These are phyloP conservation scores for Keqinozyma sinolaborantium DNA, from an alignment of 1,139 yeast genomes.

Conservation along the genomic window DNA sequence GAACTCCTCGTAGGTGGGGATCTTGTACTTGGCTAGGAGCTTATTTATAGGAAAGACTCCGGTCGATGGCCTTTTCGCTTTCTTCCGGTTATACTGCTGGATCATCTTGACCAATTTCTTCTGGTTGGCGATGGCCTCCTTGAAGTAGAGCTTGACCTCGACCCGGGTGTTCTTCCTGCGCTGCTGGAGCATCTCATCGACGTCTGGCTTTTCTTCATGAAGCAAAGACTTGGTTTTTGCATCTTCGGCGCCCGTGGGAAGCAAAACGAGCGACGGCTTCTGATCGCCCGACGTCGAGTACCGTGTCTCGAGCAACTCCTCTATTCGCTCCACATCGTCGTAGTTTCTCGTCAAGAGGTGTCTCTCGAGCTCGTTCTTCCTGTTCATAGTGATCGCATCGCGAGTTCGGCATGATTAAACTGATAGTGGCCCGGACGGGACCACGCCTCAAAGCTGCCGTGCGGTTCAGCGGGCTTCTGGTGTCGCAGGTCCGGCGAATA, in stretches of 20 bases:
- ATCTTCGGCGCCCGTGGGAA: conserved; percentile 32
- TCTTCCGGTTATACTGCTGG: conserved; percentile 22
- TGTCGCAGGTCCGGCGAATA: not conserved
- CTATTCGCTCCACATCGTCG: conserved; percentile 35
- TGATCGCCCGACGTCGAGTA: conserved; percentile 58
- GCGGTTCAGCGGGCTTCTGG: conserved; percentile 2
- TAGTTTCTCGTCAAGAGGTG: conserved; percentile 51
- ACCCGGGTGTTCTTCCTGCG: conserved; percentile 34
- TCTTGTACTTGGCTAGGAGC: conserved; percentile 28
- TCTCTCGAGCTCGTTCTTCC: conserved; percentile 45
- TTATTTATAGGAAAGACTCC: conserved; percentile 24
- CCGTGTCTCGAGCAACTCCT: conserved; percentile 50
- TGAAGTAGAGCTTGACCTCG: conserved; percentile 44
- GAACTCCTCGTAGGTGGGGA: conserved; percentile 56
- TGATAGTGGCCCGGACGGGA: conserved; percentile 2
- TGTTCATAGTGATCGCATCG: conserved; percentile 19
- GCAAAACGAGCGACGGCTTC: conserved; percentile 48
- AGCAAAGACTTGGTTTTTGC: conserved; percentile 17
- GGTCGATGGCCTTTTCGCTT: conserved; percentile 7
- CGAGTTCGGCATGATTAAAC: not conserved
- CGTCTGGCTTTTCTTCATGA: conserved; percentile 10
- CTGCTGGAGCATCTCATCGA: conserved; percentile 9
- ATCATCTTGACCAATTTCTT: conserved; percentile 29
- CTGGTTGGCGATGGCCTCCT: conserved; percentile 34
- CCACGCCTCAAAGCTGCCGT: not conserved